A percentile compares a stretch with the other conserved stretches of the same genome.
Evolutionary conservation across 1,139 yeast genomes (phyloP).

Genomic region (Candida pseudocylindracea): DNA sequence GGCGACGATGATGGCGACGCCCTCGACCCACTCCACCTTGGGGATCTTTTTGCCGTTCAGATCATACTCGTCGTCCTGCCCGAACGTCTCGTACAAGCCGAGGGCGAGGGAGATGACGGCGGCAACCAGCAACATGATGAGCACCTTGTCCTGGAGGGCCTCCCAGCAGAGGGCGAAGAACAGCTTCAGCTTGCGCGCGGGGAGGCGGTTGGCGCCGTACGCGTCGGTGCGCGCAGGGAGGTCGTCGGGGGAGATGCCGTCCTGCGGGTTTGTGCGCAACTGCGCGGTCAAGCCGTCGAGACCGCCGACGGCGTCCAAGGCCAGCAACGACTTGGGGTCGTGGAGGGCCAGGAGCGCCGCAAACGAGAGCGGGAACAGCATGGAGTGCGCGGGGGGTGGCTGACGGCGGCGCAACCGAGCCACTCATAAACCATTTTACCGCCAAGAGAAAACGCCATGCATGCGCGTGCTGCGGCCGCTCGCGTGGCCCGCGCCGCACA

Average conservation of each 20-base stretch:
- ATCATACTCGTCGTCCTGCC: constrained; percentile 58
- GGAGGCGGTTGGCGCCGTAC: constrained; percentile 54
- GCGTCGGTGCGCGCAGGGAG: constrained; percentile 3
- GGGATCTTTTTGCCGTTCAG: constrained; percentile 57
- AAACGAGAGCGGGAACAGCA: constrained; percentile 4
- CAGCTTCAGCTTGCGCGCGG: constrained; percentile 44
- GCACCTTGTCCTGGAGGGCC: constrained; percentile 80
- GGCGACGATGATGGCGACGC: constrained; percentile 91
- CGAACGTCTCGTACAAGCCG: constrained; percentile 84
- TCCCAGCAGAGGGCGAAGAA: constrained; percentile 51
- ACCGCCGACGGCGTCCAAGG: too few species aligned
- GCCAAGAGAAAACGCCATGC: too few species aligned
- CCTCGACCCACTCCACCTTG: constrained; percentile 93
- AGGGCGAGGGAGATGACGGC: constrained; percentile 77
- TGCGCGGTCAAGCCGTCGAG: too few species aligned
- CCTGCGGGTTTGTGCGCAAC: too few species aligned
- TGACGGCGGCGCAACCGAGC: too few species aligned
- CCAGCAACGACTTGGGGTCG: constrained; percentile 23
- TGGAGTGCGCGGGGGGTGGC: too few species aligned
- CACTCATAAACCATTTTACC: too few species aligned
- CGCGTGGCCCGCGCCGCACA: too few species aligned
- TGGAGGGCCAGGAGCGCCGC: constrained; percentile 18
- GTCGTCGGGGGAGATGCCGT: too few species aligned
- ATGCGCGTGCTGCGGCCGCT: too few species aligned
- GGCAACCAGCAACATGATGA: constrained; percentile 64